phyloP scores from a whole-genome alignment of 2,329 filamentous ascomycete species.

The Xylariaceae sp. region DNA sequence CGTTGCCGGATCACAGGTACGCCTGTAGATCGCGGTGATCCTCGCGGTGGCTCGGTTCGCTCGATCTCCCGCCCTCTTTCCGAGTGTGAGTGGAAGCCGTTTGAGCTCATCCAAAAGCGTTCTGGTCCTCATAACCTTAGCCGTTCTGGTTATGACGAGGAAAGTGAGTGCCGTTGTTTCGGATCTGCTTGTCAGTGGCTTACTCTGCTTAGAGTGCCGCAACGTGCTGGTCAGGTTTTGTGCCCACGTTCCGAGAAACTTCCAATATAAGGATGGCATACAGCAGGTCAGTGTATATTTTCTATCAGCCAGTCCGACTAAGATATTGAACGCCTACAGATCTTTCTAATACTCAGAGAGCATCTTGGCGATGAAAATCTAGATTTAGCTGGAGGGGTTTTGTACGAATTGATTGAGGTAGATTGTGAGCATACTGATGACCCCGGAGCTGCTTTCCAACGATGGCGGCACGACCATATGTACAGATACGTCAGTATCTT shows the following conservation, averaged over 20 bases:
- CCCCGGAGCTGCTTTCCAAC: constrained; percentile 52
- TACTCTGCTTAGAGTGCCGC: constrained; percentile 47
- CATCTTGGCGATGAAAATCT: constrained; percentile 53
- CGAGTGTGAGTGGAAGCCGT: constrained; percentile 25
- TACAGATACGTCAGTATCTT: constrained; percentile 46
- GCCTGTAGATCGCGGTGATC: not conserved
- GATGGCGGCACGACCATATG: constrained; percentile 53
- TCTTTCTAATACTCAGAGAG: constrained; percentile 50
- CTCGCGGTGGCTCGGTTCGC: not conserved
- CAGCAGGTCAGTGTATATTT: constrained; percentile 42
- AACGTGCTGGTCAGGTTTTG: constrained; percentile 53
- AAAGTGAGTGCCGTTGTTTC: constrained; percentile 31
- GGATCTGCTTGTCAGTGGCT: not conserved
- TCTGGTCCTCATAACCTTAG: constrained; percentile 33
- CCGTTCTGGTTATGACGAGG: constrained; percentile 37
- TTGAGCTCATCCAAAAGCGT: constrained; percentile 28
- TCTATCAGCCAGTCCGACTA: not conserved
- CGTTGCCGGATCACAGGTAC: not conserved
- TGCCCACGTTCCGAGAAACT: constrained; percentile 52
- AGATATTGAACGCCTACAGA: constrained; percentile 34
- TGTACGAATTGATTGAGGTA: constrained; percentile 55
- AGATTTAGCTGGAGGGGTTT: constrained; percentile 50
- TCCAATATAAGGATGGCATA: constrained; percentile 53
- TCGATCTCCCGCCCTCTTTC: constrained; percentile 4
- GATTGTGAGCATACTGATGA: constrained; percentile 52